These are phyloP conservation scores for Cytauxzoon felis DNA, from an alignment of 169 alveolate genomes.

Conservation along the genomic window DNA sequence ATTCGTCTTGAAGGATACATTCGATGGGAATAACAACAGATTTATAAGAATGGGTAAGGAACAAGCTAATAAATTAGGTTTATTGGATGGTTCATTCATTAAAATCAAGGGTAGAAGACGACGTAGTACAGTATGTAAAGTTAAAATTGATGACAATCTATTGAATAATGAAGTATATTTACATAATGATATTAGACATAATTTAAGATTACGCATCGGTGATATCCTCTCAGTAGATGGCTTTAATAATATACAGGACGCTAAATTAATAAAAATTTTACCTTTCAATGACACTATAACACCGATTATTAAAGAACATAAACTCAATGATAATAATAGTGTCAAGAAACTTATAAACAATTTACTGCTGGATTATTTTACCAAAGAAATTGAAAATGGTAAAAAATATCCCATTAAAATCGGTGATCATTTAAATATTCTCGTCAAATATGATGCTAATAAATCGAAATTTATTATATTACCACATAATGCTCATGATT, in stretches of 20 bases:
- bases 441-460: conserved; percentile 32
- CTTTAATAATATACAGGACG: conserved; percentile 33
- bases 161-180: conserved; percentile 28
- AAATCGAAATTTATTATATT: conserved; percentile 9
- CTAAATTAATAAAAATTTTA: conserved; percentile 26
- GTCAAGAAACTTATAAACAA: conserved; percentile 35
- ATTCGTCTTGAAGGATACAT: conserved; percentile 34
- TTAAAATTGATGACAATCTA: conserved; percentile 22
- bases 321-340: background rate
- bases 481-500: conserved; percentile 17
- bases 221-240: conserved; percentile 53
- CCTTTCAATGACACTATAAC: conserved; percentile 51
- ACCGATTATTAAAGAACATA: conserved; percentile 23
- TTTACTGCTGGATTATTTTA: conserved; percentile 41
- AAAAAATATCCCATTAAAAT: conserved; percentile 41
- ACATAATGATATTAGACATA: conserved; percentile 51
- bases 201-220: conserved; percentile 55
- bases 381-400: conserved; percentile 43
- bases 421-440: conserved; percentile 56
- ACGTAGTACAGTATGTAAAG: conserved; percentile 48
- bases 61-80: conserved; percentile 54
- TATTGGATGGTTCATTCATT: conserved; percentile 44
- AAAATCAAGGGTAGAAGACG: conserved; percentile 51
- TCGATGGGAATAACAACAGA: conserved; percentile 51
- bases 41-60: conserved; percentile 53